phyloP scores from a whole-genome alignment of 495 filamentous ascomycete species.

The Xylaria acuta region DNA sequence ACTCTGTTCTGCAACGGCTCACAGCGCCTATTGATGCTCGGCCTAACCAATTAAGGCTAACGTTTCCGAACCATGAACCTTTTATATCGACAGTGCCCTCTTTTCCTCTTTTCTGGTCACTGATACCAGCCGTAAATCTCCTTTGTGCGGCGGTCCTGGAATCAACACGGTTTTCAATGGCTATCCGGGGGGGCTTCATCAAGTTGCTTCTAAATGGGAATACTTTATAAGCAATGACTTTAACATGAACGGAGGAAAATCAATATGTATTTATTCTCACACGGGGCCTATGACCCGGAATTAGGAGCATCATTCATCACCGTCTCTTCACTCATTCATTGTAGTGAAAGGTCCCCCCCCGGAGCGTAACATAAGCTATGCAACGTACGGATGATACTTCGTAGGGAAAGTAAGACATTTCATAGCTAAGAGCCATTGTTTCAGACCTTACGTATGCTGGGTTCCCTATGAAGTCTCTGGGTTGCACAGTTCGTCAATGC shows the following conservation, averaged over 20 bases:
- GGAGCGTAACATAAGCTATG: background rate
- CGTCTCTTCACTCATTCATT: background rate
- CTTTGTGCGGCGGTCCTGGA: background rate
- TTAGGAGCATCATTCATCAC: background rate
- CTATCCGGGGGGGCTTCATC: background rate
- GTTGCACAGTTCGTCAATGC: background rate
- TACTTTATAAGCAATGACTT: background rate
- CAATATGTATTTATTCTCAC: background rate
- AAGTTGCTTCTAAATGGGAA: background rate
- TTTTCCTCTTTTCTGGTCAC: background rate
- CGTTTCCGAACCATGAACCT: background rate
- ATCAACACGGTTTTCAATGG: background rate
- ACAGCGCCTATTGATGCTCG: background rate
- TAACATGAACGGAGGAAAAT: background rate
- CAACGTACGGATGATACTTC: background rate
- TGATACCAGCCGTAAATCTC: background rate
- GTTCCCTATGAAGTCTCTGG: background rate
- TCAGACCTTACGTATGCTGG: background rate
- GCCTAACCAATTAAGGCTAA: constrained; percentile 5
- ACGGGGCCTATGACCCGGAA: background rate
- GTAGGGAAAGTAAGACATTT: background rate
- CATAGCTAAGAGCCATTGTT: background rate
- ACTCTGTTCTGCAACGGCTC: constrained; percentile 2
- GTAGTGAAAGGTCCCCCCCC: background rate
- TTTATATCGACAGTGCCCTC: background rate